Evolutionary conservation across 495 filamentous ascomycete species (phyloP).

Genomic region (Hypoxylon lienhwacheense): DNA sequence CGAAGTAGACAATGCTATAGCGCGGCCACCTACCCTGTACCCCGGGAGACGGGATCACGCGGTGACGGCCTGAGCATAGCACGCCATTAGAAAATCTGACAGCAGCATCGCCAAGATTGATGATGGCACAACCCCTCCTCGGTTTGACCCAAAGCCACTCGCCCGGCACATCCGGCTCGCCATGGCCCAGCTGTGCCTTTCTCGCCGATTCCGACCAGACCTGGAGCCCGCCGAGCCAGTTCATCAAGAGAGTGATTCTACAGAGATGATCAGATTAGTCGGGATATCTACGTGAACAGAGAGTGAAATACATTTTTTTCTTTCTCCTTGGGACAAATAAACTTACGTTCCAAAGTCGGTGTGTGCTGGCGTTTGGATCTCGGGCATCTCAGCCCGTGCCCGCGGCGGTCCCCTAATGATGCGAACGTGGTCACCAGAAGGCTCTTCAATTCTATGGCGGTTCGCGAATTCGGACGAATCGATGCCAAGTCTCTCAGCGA

Average conservation of each 20-base stretch:
- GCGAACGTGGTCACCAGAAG: conserved; percentile 62
- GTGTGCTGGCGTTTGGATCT: conserved; percentile 41
- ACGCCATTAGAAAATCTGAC: conserved; percentile 63
- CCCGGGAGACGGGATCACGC: conserved; percentile 61
- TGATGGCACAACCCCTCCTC: conserved; percentile 57
- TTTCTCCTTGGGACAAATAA: too few species aligned
- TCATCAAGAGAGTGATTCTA: conserved; percentile 61
- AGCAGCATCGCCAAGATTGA: conserved; percentile 69
- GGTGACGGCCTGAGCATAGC: conserved; percentile 64
- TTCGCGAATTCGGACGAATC: conserved; percentile 48
- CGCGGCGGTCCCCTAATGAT: conserved; percentile 44
- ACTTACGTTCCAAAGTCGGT: conserved; percentile 49
- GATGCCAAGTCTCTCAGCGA: conserved; percentile 56
- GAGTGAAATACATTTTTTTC: too few species aligned
- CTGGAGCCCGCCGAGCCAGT: conserved; percentile 62
- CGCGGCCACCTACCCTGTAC: conserved; percentile 53
- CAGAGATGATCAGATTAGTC: background rate
- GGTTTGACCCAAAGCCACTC: conserved; percentile 65
- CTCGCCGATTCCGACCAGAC: conserved; percentile 50
- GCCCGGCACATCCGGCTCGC: conserved; percentile 40
- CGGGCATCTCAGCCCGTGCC: conserved; percentile 30
- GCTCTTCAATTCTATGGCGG: conserved; percentile 52
- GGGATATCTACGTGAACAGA: conserved; percentile 26
- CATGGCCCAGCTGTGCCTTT: conserved; percentile 26
- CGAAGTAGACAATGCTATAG: conserved; percentile 66